Conservation (phyloP, 176 grass and related monocot genomes). For the Areca catechu region DNA sequence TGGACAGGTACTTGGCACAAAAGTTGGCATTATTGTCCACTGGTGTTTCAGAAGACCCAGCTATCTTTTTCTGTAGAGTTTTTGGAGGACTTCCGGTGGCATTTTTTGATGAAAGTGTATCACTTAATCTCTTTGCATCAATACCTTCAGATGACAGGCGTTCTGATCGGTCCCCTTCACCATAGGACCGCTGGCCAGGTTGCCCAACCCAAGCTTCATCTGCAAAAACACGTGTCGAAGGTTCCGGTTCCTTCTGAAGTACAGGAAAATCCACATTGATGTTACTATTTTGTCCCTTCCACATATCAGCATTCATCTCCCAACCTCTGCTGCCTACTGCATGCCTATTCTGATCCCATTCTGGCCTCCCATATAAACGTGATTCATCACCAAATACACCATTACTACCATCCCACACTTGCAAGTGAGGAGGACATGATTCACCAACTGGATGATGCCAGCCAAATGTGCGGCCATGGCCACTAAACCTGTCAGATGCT, state of each 20-base stretch:
- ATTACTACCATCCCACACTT: constrained; percentile 57
- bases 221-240: constrained; percentile 23
- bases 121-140: constrained; percentile 32
- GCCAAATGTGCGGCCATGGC: constrained; percentile 62
- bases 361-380: constrained; percentile 53
- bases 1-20: constrained; percentile 53
- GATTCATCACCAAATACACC: constrained; percentile 47
- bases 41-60: constrained; percentile 23
- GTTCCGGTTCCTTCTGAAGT: constrained; percentile 45
- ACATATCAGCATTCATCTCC: constrained; percentile 40
- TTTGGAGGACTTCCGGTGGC: constrained; percentile 12
- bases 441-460: constrained; percentile 79
- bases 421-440: constrained; percentile 59
- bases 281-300: constrained; percentile 46
- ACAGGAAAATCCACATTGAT: constrained; percentile 32
- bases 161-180: constrained; percentile 29
- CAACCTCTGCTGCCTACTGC: constrained; percentile 42
- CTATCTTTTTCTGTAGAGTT: constrained; percentile 13
- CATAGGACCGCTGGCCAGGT: constrained; percentile 18
- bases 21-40: constrained; percentile 32
- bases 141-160: constrained; percentile 24
- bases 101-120: constrained; percentile 7
- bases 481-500: constrained; percentile 58
- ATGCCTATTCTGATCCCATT: constrained; percentile 67
- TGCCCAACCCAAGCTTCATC: constrained; percentile 30